These are phyloP conservation scores for Arabis hirsuta DNA, from an alignment of 345 rosid genomes.

Conservation along the genomic window DNA sequence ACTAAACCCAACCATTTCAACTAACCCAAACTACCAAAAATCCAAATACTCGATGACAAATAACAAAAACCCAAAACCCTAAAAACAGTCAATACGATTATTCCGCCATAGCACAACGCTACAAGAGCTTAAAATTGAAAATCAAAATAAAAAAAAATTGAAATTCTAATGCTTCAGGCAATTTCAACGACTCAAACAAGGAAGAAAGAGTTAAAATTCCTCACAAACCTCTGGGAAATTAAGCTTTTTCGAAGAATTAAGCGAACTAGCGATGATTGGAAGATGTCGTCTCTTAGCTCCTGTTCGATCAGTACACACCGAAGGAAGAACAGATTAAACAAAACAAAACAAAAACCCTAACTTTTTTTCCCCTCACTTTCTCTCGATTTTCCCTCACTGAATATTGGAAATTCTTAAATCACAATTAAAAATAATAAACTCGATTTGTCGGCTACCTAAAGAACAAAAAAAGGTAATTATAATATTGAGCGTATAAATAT, in stretches of 20 bases:
- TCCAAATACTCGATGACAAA: slow-evolving; percentile 11
- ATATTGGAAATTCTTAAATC: slow-evolving; percentile 2
- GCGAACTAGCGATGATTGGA: slow-evolving; percentile 1
- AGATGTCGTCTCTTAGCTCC: slow-evolving; percentile 11
- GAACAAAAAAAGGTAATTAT: neutral
- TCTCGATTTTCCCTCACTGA: slow-evolving; percentile 14
- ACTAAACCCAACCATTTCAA: slow-evolving; percentile 4
- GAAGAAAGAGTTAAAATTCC: slow-evolving; percentile 1
- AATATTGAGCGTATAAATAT: neutral
- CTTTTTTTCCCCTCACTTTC: slow-evolving; percentile 18
- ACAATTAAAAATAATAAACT: neutral
- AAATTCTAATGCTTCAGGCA: neutral
- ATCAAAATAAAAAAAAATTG: neutral
- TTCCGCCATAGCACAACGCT: neutral
- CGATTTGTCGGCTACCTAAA: slow-evolving; percentile 29
- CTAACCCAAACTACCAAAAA: slow-evolving; percentile 16
- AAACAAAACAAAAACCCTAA: slow-evolving; percentile 4
- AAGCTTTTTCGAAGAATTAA: neutral
- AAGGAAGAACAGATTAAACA: neutral
- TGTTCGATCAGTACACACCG: slow-evolving; percentile 12
- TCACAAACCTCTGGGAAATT: neutral
- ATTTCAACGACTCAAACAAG: neutral
- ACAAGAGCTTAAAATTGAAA: neutral
- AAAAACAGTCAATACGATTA: slow-evolving; percentile 1
- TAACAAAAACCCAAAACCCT: slow-evolving; percentile 31